Evolutionary conservation across 148 eudicot species (phyloP), one percentile per base, ranked within the genome.

Genomic region (Drosera capensis): DNA sequence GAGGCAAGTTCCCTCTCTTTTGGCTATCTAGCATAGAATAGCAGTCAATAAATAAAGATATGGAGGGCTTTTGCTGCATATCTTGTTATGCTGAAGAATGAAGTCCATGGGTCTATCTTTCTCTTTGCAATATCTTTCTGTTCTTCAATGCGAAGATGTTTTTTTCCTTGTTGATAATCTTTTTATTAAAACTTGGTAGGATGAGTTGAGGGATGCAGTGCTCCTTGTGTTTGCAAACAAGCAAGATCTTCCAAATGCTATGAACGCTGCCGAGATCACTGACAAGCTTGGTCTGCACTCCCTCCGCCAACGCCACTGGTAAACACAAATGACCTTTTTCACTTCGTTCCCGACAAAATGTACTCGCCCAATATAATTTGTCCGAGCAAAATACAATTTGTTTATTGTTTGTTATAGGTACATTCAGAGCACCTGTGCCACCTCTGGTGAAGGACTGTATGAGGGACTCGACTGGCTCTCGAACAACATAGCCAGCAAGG

Each of bases 211-310:
- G 59, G 68, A 67, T 48, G 72, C 72, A 1, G 68, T 68, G 13
- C 48, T 68, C 40, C 68, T 62, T 21, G 73, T 62, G 8, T 68
- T 63, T 49, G 73, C 73, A 1, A 68, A 68, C 57, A 68, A 68
- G 28, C 73, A 68, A 63, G 73, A 68, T 63, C 64, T 58, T 15
- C 9, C 40, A 2, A 43, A 58, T 11, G 46, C 31, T 11, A 28
- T 28, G 31, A 28, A 28, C n/a, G n/a, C n/a, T n/a, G n/a, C n/a
- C n/a, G n/a, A n/a, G n/a, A n/a, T n/a, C n/a, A n/a, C n/a, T n/a
- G n/a, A n/a, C n/a, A n/a, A n/a, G n/a, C n/a, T n/a, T n/a, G n/a
- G n/a, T n/a, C n/a, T n/a, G n/a, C n/a, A 28, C 31, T 28, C 31
- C 7, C 11, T 28, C 5, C 31, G 31, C 31, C 31, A 28, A 28